A percentile compares a stretch with the other conserved stretches of the same genome.
Conservation (phyloP, 108 stramenopile species). For the Cyclotella cryptica region DNA sequence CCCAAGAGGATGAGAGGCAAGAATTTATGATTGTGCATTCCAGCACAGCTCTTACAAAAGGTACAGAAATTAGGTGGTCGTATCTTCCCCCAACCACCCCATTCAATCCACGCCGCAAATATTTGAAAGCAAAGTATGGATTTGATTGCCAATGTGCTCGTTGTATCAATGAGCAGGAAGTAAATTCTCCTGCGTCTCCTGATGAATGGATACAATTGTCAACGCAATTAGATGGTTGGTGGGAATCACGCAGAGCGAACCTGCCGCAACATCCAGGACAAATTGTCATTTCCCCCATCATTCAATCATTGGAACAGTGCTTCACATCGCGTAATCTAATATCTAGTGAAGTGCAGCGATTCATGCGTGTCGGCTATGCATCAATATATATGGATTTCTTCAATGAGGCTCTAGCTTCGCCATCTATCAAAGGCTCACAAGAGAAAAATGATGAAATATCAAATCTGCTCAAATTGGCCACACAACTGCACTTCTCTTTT, state of each 20-base stretch:
- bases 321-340: constrained; percentile 26
- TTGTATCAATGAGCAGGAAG: constrained; percentile 55
- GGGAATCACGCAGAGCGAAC: constrained; percentile 5
- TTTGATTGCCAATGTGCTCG: constrained; percentile 71
- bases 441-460: constrained; percentile 16
- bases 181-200: not conserved
- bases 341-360: constrained; percentile 53
- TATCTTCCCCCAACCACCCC: constrained; percentile 74
- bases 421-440: not conserved
- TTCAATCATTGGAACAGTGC: constrained; percentile 33
- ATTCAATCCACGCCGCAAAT: constrained; percentile 47
- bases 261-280: not conserved
- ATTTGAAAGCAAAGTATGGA: constrained; percentile 55
- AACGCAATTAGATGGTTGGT: constrained; percentile 1
- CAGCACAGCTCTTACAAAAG: constrained; percentile 49
- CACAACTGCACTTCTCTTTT: constrained; percentile 75
- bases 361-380: constrained; percentile 56
- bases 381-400: constrained; percentile 69
- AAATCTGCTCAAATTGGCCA: constrained; percentile 50
- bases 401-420: constrained; percentile 47
- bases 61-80: constrained; percentile 78
- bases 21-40: constrained; percentile 83
- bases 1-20: constrained; percentile 4
- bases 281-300: not conserved
- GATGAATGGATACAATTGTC: constrained; percentile 16